These are phyloP conservation scores for Anastatica hierochuntica DNA, from an alignment of 345 rosid species.

Conservation along the genomic window DNA sequence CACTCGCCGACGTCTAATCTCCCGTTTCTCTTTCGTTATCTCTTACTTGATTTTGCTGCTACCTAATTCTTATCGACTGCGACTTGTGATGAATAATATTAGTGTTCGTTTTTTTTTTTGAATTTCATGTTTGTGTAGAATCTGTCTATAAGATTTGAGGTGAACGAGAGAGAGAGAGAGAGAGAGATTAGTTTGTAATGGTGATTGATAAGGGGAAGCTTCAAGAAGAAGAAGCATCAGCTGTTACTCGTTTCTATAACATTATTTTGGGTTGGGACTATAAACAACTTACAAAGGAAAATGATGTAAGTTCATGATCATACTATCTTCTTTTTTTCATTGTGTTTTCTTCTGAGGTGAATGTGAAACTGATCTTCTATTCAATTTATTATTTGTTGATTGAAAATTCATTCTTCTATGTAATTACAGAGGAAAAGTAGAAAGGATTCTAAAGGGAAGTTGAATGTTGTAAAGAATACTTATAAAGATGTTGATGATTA, in stretches of 20 bases:
- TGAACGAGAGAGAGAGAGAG: too few relatives aligned
- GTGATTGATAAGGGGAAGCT: constrained; percentile 48
- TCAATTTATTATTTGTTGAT: not conserved
- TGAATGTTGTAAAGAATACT: constrained; percentile 51
- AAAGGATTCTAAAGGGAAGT: constrained; percentile 23
- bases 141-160: too few relatives aligned
- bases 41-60: too few relatives aligned
- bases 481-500: constrained; percentile 70
- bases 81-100: too few relatives aligned
- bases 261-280: constrained; percentile 75
- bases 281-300: constrained; percentile 45
- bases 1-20: too few relatives aligned
- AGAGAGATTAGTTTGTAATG: constrained; percentile 22
- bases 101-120: too few relatives aligned
- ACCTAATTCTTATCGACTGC: too few relatives aligned
- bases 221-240: constrained; percentile 47
- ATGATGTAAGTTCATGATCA: constrained; percentile 25
- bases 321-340: not conserved
- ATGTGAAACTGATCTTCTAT: too few relatives aligned
- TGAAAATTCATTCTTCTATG: not conserved
- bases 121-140: too few relatives aligned
- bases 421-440: constrained; percentile 24
- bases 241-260: constrained; percentile 49
- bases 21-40: too few relatives aligned
- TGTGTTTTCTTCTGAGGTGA: not conserved